phyloP scores from a whole-genome alignment of 2,329 filamentous ascomycete species.

The Thielaviopsis ethacetica region DNA sequence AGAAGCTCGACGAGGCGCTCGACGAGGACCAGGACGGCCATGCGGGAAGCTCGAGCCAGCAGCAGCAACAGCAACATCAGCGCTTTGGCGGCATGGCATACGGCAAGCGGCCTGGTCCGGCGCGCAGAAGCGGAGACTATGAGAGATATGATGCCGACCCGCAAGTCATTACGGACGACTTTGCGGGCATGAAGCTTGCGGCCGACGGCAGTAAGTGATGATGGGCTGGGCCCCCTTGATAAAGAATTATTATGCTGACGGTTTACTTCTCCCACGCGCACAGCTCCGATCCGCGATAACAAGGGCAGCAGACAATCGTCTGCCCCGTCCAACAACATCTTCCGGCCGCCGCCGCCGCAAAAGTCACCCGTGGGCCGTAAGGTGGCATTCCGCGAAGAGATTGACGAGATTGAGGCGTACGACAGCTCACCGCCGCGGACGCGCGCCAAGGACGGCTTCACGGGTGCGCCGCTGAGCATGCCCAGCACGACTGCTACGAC shows the following conservation, averaged over 20 bases:
- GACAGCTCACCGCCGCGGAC: constrained; percentile 49
- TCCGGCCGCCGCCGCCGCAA: constrained; percentile 47
- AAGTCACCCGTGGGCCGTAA: constrained; percentile 35
- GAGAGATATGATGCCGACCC: constrained; percentile 92
- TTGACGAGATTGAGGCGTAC: constrained; percentile 58
- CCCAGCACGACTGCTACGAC: background rate
- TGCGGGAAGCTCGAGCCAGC: background rate
- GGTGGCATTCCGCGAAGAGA: constrained; percentile 42
- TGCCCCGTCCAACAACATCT: constrained; percentile 63
- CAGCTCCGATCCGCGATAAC: constrained; percentile 32
- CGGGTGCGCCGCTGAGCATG: background rate
- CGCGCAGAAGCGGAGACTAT: constrained; percentile 67
- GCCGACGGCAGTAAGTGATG: constrained; percentile 41
- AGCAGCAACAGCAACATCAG: background rate
- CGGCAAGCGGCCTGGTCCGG: constrained; percentile 40
- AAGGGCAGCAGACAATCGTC: constrained; percentile 34
- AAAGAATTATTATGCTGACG: constrained; percentile 14
- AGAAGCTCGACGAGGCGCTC: constrained; percentile 82
- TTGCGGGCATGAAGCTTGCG: constrained; percentile 51
- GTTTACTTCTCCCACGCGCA: background rate
- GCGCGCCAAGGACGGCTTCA: constrained; percentile 31
- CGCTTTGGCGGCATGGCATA: constrained; percentile 12
- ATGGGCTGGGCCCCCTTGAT: background rate
- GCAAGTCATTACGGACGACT: constrained; percentile 77
- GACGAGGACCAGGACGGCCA: constrained; percentile 38